These are phyloP conservation scores for Globisporangium paroecandrum DNA, from an alignment of 352 stramenopile genomes.

Conservation along the genomic window DNA sequence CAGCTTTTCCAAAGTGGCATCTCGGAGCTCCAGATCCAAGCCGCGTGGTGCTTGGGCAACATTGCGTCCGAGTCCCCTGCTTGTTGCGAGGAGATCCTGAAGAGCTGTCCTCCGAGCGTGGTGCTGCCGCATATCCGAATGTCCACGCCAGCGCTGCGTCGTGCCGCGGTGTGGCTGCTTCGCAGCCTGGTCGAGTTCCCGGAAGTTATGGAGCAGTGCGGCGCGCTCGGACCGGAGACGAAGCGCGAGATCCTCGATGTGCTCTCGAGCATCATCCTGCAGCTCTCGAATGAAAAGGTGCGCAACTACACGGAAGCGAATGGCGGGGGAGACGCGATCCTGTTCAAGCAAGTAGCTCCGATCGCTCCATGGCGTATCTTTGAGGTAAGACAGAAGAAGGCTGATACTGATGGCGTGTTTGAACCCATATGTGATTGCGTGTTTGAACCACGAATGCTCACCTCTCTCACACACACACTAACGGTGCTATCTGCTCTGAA, in stretches of 20 bases:
- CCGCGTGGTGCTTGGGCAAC: conserved; percentile 84
- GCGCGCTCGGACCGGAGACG: conserved; percentile 39
- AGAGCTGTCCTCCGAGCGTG: conserved; percentile 56
- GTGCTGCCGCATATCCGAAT: conserved; percentile 85
- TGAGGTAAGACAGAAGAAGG: conserved; percentile 33
- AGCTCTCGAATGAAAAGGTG: conserved; percentile 78
- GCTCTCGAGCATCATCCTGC: conserved; percentile 67
- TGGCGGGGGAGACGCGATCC: conserved; percentile 37
- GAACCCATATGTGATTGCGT: background rate
- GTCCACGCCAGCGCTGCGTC: conserved; percentile 70
- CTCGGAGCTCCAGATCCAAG: conserved; percentile 86
- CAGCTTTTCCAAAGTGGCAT: conserved; percentile 84
- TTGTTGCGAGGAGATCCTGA: conserved; percentile 74
- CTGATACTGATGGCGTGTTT: background rate
- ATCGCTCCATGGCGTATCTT: conserved; percentile 85
- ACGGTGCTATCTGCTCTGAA: background rate
- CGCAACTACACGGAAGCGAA: conserved; percentile 53
- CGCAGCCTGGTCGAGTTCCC: conserved; percentile 84
- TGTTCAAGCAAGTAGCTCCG: conserved; percentile 51
- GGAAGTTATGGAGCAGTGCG: conserved; percentile 58
- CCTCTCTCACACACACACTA: background rate
- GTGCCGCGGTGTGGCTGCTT: conserved; percentile 78
- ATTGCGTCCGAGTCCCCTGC: conserved; percentile 72
- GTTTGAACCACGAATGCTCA: background rate
- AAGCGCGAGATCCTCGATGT: conserved; percentile 76